Percentiles rank a stretch among this genome's conserved stretches.
These are phyloP conservation scores for Begonia masoniana DNA, from an alignment of 306 rosid genomes.

Conservation along the genomic window DNA sequence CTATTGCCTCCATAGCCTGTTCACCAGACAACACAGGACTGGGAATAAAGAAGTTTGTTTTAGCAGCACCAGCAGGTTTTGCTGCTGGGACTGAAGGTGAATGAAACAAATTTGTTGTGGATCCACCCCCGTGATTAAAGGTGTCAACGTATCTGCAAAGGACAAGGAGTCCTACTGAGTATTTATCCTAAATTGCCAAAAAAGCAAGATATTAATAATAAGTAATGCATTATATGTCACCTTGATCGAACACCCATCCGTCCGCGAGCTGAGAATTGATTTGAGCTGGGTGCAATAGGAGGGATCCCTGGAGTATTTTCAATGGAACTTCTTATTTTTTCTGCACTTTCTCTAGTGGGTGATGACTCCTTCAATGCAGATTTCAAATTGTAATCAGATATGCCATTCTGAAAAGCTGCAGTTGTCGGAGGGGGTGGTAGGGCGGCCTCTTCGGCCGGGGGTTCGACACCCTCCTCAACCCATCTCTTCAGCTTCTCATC, in stretches of 20 bases:
- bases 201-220: not conserved
- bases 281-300: conserved; percentile 63
- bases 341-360: conserved; percentile 24
- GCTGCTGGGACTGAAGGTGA: conserved; percentile 55
- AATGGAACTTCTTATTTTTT: conserved; percentile 18
- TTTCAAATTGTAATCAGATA: conserved; percentile 55
- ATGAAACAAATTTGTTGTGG: conserved; percentile 54
- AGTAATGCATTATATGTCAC: conserved; percentile 16
- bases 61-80: conserved; percentile 47
- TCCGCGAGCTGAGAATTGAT: conserved; percentile 67
- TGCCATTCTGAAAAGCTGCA: conserved; percentile 62
- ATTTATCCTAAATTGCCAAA: not conserved
- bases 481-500: conserved; percentile 85
- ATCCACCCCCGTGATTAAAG: conserved; percentile 73
- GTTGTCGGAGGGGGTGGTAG: conserved; percentile 71
- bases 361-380: conserved; percentile 50
- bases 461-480: conserved; percentile 78
- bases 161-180: conserved; percentile 2
- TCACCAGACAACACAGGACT: conserved; percentile 39
- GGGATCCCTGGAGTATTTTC: conserved; percentile 61
- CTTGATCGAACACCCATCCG: conserved; percentile 75
- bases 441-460: conserved; percentile 67
- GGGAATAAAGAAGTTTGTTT: conserved; percentile 73
- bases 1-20: conserved; percentile 39
- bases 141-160: conserved; percentile 85